phyloP scores from a whole-genome alignment of 345 rosid species.

The Linum tenue region DNA sequence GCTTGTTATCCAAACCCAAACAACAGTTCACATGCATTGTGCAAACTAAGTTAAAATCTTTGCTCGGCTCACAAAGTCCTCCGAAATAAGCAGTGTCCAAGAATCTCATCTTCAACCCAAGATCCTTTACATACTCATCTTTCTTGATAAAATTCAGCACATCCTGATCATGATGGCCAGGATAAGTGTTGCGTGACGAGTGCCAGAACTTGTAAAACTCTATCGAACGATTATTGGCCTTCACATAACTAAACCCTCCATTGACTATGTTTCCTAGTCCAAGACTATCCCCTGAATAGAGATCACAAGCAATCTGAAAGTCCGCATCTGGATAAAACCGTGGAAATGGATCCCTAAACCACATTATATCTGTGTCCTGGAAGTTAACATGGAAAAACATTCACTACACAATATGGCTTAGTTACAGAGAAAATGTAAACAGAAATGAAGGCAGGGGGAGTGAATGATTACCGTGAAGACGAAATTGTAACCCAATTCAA shows the following conservation, averaged over 20 bases:
- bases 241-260: constrained; percentile 65
- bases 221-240: constrained; percentile 63
- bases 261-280: constrained; percentile 51
- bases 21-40: constrained; percentile 95
- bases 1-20: constrained; percentile 62
- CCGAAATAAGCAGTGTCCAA: constrained; percentile 71
- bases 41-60: constrained; percentile 56
- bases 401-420: constrained; percentile 8
- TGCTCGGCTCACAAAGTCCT: constrained; percentile 82
- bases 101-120: constrained; percentile 59
- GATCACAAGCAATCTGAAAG: constrained; percentile 84
- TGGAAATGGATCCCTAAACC: constrained; percentile 81
- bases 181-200: constrained; percentile 42
- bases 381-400: constrained; percentile 14
- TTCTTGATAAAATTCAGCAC: constrained; percentile 58
- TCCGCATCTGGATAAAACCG: constrained; percentile 54
- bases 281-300: constrained; percentile 41
- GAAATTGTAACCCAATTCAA: constrained; percentile 76
- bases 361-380: constrained; percentile 93
- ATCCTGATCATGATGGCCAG: constrained; percentile 68
- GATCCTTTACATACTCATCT: constrained; percentile 32
- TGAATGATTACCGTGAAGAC: constrained; percentile 63
- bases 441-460: neutral
- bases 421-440: neutral
- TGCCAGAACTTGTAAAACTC: constrained; percentile 79